Evolutionary conservation across 345 rosid genomes (phyloP).

Genomic region (Microthlaspi erraticum): DNA sequence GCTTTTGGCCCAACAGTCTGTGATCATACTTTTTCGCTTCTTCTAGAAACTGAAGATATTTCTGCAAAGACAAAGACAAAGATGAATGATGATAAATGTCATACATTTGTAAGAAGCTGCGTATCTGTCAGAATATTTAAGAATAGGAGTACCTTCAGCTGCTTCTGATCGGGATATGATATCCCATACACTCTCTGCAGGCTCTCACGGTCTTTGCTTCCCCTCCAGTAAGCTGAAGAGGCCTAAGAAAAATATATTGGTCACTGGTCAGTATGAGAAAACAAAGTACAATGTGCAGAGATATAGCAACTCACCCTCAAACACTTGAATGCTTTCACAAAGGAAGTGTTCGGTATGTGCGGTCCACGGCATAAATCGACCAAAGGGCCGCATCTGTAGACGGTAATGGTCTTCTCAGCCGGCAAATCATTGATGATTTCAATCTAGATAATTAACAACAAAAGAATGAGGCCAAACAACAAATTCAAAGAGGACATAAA

Average conservation of each 20-base stretch:
- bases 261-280: slow-evolving; percentile 28
- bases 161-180: slow-evolving; percentile 92
- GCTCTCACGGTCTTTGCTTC: slow-evolving; percentile 86
- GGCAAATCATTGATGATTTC: slow-evolving; percentile 91
- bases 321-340: slow-evolving; percentile 91
- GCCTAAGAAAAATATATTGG: slow-evolving; percentile 59
- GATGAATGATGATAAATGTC: slow-evolving; percentile 4
- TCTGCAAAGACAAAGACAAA: slow-evolving; percentile 52
- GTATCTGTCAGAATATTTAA: background rate
- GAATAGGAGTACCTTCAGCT: slow-evolving; percentile 63
- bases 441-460: slow-evolving; percentile 56
- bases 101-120: background rate
- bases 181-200: slow-evolving; percentile 98
- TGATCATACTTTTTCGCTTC: slow-evolving; percentile 97
- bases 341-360: slow-evolving; percentile 97
- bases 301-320: slow-evolving; percentile 63
- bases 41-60: slow-evolving; percentile 70
- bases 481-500: slow-evolving; percentile 15
- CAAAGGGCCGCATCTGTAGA: slow-evolving; percentile 96
- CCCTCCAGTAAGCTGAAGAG: slow-evolving; percentile 99
- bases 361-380: slow-evolving; percentile 99
- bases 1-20: slow-evolving; percentile 82
- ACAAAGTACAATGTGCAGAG: slow-evolving; percentile 29
- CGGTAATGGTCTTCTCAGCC: slow-evolving; percentile 88
- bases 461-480: slow-evolving; percentile 26